Conservation (phyloP, 2,329 filamentous ascomycete genomes). For the Fusarium devonianum region DNA sequence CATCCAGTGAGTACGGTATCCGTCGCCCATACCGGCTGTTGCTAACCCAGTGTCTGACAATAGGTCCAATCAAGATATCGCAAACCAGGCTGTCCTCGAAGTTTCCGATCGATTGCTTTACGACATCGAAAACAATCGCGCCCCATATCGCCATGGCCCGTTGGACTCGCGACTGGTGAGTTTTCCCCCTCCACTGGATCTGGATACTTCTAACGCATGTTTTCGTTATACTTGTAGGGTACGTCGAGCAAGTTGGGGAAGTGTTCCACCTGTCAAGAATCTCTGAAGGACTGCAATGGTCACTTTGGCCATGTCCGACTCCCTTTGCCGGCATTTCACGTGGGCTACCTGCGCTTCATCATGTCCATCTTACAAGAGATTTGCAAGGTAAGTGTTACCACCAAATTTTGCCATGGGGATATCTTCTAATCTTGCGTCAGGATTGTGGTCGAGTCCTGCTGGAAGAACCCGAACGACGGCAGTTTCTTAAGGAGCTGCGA, state of each 20-base stretch:
- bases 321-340: constrained; percentile 91
- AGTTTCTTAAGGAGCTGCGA: constrained; percentile 81
- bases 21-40: background rate
- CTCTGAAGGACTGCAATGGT: constrained; percentile 84
- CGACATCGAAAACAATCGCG: constrained; percentile 82
- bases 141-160: constrained; percentile 81
- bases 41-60: constrained; percentile 2
- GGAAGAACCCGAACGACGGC: constrained; percentile 77
- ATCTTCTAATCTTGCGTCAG: constrained; percentile 43
- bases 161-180: constrained; percentile 80
- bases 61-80: constrained; percentile 90
- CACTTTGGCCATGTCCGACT: constrained; percentile 95
- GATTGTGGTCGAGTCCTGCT: constrained; percentile 86
- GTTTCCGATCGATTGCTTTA: constrained; percentile 95
- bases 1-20: constrained; percentile 70
- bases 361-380: constrained; percentile 93
- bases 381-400: constrained; percentile 69
- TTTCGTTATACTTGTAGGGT: constrained; percentile 56
- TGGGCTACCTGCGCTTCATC: constrained; percentile 93
- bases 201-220: background rate
- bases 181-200: background rate
- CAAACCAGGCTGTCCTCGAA: constrained; percentile 93
- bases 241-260: constrained; percentile 82
- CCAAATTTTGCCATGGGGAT: background rate
- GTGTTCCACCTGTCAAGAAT: constrained; percentile 84